A percentile compares a stretch with the other conserved stretches of the same genome.
Evolutionary conservation across 495 filamentous ascomycete genomes (phyloP).

Genomic region (Penicillium subrubescens): DNA sequence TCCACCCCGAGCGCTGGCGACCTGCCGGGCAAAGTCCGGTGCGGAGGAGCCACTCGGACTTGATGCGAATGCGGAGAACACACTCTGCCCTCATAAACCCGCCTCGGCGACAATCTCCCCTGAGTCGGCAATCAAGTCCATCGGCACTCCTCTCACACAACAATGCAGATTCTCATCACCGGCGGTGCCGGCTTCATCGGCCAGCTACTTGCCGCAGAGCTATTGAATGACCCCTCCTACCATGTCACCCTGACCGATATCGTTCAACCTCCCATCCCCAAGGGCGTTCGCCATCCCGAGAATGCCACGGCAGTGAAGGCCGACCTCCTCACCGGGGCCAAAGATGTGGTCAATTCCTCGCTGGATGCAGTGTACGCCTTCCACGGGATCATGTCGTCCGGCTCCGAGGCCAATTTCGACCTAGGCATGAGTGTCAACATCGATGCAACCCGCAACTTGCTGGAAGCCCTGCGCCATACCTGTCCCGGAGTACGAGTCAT

Average conservation of each 20-base stretch:
- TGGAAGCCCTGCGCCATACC: conserved; percentile 56
- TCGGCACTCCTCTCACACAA: conserved; percentile 1
- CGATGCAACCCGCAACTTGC: conserved; percentile 62
- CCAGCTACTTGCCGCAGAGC: conserved; percentile 60
- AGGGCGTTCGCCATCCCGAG: conserved; percentile 51
- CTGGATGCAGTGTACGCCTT: conserved; percentile 71
- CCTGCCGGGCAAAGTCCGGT: conserved; percentile 42
- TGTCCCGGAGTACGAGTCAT: conserved; percentile 63
- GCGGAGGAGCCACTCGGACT: conserved; percentile 40
- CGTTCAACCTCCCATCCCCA: conserved; percentile 55
- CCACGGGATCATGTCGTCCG: conserved; percentile 81
- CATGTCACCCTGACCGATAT: conserved; percentile 64
- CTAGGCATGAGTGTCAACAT: conserved; percentile 72
- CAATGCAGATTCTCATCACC: conserved; percentile 67
- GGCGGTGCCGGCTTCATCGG: conserved; percentile 71
- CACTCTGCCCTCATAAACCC: conserved; percentile 23
- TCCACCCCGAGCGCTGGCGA: conserved; percentile 14
- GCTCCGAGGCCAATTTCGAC: conserved; percentile 71
- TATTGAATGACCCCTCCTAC: conserved; percentile 58
- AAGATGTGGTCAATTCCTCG: conserved; percentile 52
- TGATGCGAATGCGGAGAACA: conserved; percentile 45
- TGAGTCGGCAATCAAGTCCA: background rate
- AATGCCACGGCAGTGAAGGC: conserved; percentile 56
- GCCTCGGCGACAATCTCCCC: conserved; percentile 1
- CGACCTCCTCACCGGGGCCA: conserved; percentile 57